Conservation (phyloP, 257 asterid species). For the Solanum ahanhuiri region DNA sequence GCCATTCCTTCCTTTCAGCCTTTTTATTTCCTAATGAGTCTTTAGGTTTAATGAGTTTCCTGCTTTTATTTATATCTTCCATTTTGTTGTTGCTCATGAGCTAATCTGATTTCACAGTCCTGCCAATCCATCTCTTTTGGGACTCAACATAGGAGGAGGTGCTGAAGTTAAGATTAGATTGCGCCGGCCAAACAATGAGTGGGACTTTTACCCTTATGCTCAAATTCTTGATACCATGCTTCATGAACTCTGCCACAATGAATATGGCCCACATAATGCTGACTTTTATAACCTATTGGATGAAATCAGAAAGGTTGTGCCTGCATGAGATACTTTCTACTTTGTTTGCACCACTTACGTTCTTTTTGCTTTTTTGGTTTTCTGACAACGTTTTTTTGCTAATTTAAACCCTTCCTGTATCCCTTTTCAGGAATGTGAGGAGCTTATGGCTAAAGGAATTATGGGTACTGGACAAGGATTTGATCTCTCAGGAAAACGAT, state of each 20-base stretch:
- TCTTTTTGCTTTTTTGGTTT: not conserved
- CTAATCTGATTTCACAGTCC: constrained; percentile 44
- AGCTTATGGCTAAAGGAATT: constrained; percentile 59
- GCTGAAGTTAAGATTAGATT: constrained; percentile 68
- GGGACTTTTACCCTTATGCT: constrained; percentile 60
- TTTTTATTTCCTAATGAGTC: not conserved
- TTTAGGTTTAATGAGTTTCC: not conserved
- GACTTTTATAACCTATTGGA: constrained; percentile 79
- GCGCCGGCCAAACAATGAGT: constrained; percentile 65
- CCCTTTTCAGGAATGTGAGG: constrained; percentile 64
- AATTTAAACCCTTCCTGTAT: not conserved
- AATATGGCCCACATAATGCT: constrained; percentile 67
- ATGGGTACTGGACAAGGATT: constrained; percentile 72
- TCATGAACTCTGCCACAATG: constrained; percentile 89
- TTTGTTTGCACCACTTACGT: not conserved
- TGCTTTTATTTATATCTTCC: not conserved
- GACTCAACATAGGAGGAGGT: constrained; percentile 75
- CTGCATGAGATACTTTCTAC: not conserved
- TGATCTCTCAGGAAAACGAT: constrained; percentile 66
- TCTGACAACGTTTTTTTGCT: not conserved
- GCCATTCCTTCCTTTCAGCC: not conserved
- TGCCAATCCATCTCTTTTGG: constrained; percentile 51
- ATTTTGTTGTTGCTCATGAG: not conserved
- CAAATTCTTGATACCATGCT: constrained; percentile 81
- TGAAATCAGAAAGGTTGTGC: constrained; percentile 61